Conservation (phyloP, 805 yeast genomes). For the Kodamaea lidongshanica region DNA sequence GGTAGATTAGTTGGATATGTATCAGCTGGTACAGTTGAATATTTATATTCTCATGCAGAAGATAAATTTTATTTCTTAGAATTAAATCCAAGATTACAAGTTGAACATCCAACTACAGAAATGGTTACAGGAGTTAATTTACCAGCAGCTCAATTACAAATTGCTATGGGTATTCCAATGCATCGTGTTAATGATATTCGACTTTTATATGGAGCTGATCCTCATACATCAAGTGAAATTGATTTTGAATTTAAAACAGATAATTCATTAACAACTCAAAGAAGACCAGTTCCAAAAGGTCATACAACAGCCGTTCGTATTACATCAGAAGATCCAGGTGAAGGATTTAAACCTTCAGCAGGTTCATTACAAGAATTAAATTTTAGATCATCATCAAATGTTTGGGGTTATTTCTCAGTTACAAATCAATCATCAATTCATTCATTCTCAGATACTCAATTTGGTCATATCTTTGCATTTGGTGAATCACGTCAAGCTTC, state of each 20-base stretch:
- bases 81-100: constrained; percentile 97
- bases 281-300: constrained; percentile 94
- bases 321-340: constrained; percentile 98
- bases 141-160: constrained; percentile 97
- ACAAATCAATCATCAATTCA: constrained; percentile 95
- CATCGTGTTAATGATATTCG: constrained; percentile 92
- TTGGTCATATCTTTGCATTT: constrained; percentile 98
- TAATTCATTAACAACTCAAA: constrained; percentile 68
- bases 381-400: constrained; percentile 94
- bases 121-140: constrained; percentile 98
- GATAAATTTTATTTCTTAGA: constrained; percentile 95
- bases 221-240: constrained; percentile 82
- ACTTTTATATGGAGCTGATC: constrained; percentile 89
- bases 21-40: constrained; percentile 98
- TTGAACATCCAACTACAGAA: constrained; percentile 99
- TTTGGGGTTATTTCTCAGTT: constrained; percentile 99
- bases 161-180: constrained; percentile 99
- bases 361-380: constrained; percentile 95
- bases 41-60: constrained; percentile 87
- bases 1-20: constrained; percentile 97
- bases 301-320: constrained; percentile 99
- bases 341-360: constrained; percentile 98
- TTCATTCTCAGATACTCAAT: constrained; percentile 96
- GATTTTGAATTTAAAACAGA: constrained; percentile 83
- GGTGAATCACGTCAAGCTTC: constrained; percentile 98